phyloP scores from a whole-genome alignment of 768 basidiomycete species.

The Austroboletus festivus region DNA sequence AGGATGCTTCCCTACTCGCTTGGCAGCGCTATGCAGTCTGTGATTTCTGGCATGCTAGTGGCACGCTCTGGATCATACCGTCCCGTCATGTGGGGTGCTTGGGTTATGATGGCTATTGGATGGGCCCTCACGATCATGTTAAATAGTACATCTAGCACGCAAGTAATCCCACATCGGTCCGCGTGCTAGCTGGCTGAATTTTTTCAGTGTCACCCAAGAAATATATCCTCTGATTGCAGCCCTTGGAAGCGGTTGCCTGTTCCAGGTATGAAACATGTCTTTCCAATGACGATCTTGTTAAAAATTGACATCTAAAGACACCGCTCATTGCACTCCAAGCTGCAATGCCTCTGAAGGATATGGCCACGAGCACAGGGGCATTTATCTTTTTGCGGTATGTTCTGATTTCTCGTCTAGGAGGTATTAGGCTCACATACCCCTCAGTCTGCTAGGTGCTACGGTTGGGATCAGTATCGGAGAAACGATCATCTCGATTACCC shows the following conservation, averaged over 20 bases:
- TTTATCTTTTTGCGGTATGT: constrained; percentile 32
- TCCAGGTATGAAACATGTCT: constrained; percentile 22
- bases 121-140: constrained; percentile 37
- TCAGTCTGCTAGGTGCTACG: constrained; percentile 67
- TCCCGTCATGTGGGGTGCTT: constrained; percentile 30
- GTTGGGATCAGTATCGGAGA: constrained; percentile 74
- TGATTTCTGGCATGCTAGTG: constrained; percentile 26
- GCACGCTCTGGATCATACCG: constrained; percentile 29
- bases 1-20: constrained; percentile 39
- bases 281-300: background rate
- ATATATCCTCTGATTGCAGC: constrained; percentile 33
- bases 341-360: constrained; percentile 45
- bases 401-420: background rate
- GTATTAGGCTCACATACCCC: background rate
- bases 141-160: constrained; percentile 31
- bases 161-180: background rate
- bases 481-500: constrained; percentile 61
- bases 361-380: constrained; percentile 41
- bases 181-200: background rate
- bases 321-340: constrained; percentile 40
- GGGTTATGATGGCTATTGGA: constrained; percentile 32
- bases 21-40: constrained; percentile 15
- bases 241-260: constrained; percentile 34
- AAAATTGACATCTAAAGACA: constrained; percentile 4
- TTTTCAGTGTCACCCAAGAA: constrained; percentile 29